These are phyloP conservation scores for Phytophthora pseudosyringae DNA, from an alignment of 352 stramenopile genomes.

Conservation along the genomic window DNA sequence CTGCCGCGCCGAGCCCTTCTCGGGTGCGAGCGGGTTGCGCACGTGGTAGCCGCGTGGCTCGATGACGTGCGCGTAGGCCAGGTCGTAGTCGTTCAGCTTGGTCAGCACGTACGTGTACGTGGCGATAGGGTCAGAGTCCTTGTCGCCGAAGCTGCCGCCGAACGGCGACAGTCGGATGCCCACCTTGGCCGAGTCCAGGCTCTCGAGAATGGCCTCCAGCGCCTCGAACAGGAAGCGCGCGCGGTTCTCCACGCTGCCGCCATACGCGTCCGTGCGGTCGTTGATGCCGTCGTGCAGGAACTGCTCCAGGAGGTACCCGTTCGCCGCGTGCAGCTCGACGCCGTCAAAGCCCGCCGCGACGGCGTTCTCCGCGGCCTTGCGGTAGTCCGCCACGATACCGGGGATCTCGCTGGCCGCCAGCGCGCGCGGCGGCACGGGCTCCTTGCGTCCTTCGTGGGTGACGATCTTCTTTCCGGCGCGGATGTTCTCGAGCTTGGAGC, in stretches of 20 bases:
- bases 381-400: conserved; percentile 74
- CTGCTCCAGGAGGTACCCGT: conserved; percentile 94
- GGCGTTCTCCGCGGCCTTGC: conserved; percentile 58
- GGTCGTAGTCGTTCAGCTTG: conserved; percentile 63
- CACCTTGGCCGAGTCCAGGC: conserved; percentile 40
- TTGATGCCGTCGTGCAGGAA: conserved; percentile 90
- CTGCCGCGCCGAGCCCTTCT: conserved; percentile 47
- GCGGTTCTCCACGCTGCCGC: conserved; percentile 87
- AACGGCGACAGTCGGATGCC: conserved; percentile 59
- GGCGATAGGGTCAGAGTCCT: conserved; percentile 49
- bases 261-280: conserved; percentile 87
- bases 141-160: conserved; percentile 54
- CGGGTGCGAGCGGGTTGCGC: conserved; percentile 39
- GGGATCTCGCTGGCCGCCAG: conserved; percentile 81
- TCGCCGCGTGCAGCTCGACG: conserved; percentile 89
- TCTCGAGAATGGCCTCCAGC: conserved; percentile 61
- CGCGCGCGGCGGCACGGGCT: conserved; percentile 58
- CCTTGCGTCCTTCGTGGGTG: conserved; percentile 50
- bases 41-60: conserved; percentile 61
- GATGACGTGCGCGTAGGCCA: conserved; percentile 69
- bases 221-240: conserved; percentile 78
- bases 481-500: conserved; percentile 44
- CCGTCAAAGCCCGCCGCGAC: conserved; percentile 90
- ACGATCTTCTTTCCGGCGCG: conserved; percentile 43
- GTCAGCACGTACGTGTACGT: conserved; percentile 61